These are phyloP conservation scores for Lyophyllum shimeji DNA, from an alignment of 768 basidiomycete genomes.

Conservation along the genomic window DNA sequence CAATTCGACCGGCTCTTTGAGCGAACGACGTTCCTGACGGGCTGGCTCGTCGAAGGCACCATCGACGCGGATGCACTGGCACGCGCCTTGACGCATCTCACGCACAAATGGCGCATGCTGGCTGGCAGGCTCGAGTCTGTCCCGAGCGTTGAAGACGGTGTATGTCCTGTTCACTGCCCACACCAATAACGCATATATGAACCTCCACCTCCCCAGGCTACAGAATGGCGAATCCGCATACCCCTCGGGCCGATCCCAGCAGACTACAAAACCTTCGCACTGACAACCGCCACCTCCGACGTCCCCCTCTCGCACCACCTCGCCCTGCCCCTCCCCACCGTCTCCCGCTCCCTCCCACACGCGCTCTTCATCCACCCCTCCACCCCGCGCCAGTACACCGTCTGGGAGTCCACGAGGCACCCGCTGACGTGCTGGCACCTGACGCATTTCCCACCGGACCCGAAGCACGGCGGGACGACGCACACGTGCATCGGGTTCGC, in stretches of 20 bases:
- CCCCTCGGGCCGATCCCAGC: constrained; percentile 33
- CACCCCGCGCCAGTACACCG: constrained; percentile 35
- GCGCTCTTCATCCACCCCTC: constrained; percentile 36
- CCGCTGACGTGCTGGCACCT: constrained; percentile 46
- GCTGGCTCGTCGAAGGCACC: constrained; percentile 41
- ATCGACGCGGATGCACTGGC: constrained; percentile 32
- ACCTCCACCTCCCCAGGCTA: constrained; percentile 19
- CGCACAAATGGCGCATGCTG: constrained; percentile 32
- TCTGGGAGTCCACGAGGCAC: constrained; percentile 31
- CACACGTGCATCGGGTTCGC: constrained; percentile 43
- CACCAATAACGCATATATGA: background rate
- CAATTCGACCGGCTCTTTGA: constrained; percentile 38
- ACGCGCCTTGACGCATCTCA: constrained; percentile 29
- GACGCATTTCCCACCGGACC: constrained; percentile 36
- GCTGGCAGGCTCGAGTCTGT: constrained; percentile 28
- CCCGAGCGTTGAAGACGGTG: constrained; percentile 19
- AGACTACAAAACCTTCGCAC: constrained; percentile 32
- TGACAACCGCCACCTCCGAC: constrained; percentile 34
- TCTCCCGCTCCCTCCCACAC: constrained; percentile 35
- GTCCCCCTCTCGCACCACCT: constrained; percentile 36
- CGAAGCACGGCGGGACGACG: constrained; percentile 21
- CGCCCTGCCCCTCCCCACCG: constrained; percentile 28
- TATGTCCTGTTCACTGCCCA: background rate
- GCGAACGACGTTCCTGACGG: constrained; percentile 37
- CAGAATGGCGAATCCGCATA: constrained; percentile 34